Base-by-base conservation (phyloP, 176 grass and related monocot species). In the Saccharum spontaneum region DNA sequence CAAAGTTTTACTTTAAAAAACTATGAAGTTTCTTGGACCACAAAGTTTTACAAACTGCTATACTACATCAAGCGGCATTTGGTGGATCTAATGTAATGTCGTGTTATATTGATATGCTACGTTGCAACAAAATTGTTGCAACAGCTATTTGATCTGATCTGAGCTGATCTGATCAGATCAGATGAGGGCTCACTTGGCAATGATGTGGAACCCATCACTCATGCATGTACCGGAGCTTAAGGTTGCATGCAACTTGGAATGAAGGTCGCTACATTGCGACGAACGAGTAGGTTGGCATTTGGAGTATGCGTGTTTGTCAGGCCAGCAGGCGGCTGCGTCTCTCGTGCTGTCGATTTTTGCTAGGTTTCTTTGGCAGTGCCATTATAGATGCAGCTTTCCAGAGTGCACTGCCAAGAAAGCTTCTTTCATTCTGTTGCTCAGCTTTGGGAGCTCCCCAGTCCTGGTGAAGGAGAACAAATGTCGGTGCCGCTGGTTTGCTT, bases 71-170 rank as follows among this genome's bases (percentile, higher is more conserved):
- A 61, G 57, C 8, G n/a, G 3, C 57, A 45, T 26, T 44, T 8
- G 14, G 38, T 44, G 57, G 22, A 41, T 61, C 12, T 41, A 14
- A 28, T 38, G 1, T 24, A 36, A 23, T 23, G 22, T 7, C 16
- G 62, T 30, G 62, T 1, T 26, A 65, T 6, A 31, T 65, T 61
- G 57, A 30, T 6, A 69, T 24, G 30, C 9, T 24, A 24, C 7
- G 9, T 33, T 33, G 34, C 37, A 78, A 83, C 87, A 84, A 76
- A 90, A 64, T 4, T 69, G 75, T 83, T 79, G n/a, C 75, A 75
- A 30, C 45, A 74, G 1, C 72, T 46, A 34, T 3, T 1, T 0
- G 26, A 75, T 20, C 15, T 14, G 46, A 52, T 75, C 7, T 3
- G 37, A 44, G 9, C 3, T 0, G 15, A 75, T 20, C 15, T 14